Conservation (phyloP, 768 basidiomycete species). For the Macrolepiota albuminosa region DNA sequence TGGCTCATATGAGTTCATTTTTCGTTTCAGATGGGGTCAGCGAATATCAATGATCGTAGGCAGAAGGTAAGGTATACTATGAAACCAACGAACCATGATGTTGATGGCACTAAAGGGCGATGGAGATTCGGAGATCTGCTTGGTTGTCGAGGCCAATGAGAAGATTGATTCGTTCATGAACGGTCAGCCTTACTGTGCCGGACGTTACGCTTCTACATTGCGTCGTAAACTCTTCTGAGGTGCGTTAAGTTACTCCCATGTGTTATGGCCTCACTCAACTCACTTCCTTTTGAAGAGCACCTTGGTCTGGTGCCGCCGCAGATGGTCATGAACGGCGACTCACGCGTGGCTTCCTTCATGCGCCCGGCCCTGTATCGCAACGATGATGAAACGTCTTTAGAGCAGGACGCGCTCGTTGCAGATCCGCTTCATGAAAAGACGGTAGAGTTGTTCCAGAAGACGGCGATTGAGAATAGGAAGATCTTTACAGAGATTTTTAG, state of each 20-base stretch:
- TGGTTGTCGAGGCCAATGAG: slow-evolving; percentile 88
- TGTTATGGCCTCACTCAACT: neutral
- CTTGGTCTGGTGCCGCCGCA: slow-evolving; percentile 84
- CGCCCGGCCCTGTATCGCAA: slow-evolving; percentile 70
- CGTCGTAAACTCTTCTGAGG: slow-evolving; percentile 82
- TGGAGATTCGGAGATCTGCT: slow-evolving; percentile 91
- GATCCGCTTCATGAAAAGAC: slow-evolving; percentile 73
- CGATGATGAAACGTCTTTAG: slow-evolving; percentile 53
- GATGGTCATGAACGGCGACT: slow-evolving; percentile 29
- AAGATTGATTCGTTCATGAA: slow-evolving; percentile 74
- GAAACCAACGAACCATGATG: neutral
- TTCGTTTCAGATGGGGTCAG: slow-evolving; percentile 73
- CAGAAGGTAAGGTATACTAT: slow-evolving; percentile 47
- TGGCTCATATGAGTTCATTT: neutral
- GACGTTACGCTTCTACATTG: slow-evolving; percentile 79
- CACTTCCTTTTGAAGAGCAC: slow-evolving; percentile 51
- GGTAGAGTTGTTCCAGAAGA: slow-evolving; percentile 55
- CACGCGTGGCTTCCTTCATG: slow-evolving; percentile 60
- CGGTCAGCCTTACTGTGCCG: slow-evolving; percentile 64
- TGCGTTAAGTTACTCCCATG: slow-evolving; percentile 17
- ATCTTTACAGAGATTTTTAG: slow-evolving; percentile 85
- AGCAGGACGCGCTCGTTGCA: slow-evolving; percentile 63
- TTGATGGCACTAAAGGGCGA: slow-evolving; percentile 52
- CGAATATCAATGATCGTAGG: slow-evolving; percentile 87
- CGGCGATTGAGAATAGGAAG: slow-evolving; percentile 79